Conservation (phyloP, 176 grass and related monocot species). For the Triticum timopheevii region DNA sequence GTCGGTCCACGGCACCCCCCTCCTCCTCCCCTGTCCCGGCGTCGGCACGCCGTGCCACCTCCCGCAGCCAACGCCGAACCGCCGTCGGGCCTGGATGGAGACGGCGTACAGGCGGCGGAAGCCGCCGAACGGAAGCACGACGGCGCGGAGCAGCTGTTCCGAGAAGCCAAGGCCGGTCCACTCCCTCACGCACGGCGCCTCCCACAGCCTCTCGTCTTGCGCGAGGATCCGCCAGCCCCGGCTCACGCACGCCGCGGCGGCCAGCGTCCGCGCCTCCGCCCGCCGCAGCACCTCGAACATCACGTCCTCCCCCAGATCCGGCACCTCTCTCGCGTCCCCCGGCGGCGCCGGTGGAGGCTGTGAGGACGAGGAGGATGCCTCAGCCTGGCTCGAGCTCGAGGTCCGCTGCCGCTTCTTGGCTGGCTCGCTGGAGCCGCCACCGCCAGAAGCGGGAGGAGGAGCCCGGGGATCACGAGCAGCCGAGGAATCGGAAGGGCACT, state of each 20-base stretch:
- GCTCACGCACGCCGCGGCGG: conserved; percentile 53
- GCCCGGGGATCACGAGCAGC: not conserved
- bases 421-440: no score
- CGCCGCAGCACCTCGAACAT: conserved; percentile 63
- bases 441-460: not conserved
- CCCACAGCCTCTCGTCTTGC: conserved; percentile 67
- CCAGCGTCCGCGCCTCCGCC: conserved; percentile 59
- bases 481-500: conserved; percentile 24
- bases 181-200: conserved; percentile 57
- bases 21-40: conserved; percentile 85
- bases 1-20: conserved; percentile 90
- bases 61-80: conserved; percentile 18
- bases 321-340: not conserved
- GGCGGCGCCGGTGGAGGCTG: no score
- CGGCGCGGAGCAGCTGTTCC: conserved; percentile 36
- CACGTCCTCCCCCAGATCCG: conserved; percentile 63
- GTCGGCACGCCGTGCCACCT: conserved; percentile 47
- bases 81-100: conserved; percentile 20
- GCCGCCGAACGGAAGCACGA: conserved; percentile 51
- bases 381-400: no score
- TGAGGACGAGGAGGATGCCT: no score
- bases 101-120: conserved; percentile 57
- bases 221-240: conserved; percentile 53
- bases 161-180: conserved; percentile 37
- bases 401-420: no score